A percentile compares a stretch with the other conserved stretches of the same genome.
Evolutionary conservation across 768 basidiomycete species (phyloP).

Genomic region (Phanerodontia chrysosporium): DNA sequence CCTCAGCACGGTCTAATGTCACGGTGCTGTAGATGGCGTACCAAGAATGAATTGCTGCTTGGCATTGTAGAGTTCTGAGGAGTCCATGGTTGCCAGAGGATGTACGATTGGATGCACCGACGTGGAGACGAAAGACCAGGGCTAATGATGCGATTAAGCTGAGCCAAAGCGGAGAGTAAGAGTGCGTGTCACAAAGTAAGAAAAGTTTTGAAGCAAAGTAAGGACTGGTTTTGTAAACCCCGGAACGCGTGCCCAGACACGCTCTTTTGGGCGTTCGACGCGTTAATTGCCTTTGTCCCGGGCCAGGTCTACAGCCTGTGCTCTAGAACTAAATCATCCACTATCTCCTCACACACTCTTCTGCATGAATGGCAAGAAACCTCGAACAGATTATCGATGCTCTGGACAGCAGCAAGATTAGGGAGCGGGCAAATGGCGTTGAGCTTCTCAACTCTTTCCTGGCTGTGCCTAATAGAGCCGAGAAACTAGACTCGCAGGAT

Average conservation of each 20-base stretch:
- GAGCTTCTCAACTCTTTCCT: constrained; percentile 47
- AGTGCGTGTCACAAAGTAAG: neutral
- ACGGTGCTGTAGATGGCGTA: constrained; percentile 21
- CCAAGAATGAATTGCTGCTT: constrained; percentile 77
- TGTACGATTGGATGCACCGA: neutral
- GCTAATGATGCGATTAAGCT: neutral
- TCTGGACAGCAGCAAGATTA: constrained; percentile 60
- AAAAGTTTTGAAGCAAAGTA: neutral
- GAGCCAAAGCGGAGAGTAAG: neutral
- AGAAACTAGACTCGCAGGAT: constrained; percentile 29
- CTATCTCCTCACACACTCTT: neutral
- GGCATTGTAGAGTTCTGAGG: constrained; percentile 60
- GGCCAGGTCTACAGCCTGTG: neutral
- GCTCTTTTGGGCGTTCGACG: neutral
- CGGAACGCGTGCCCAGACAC: neutral
- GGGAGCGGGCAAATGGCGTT: constrained; percentile 66
- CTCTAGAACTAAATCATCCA: neutral
- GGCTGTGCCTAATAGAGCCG: constrained; percentile 37
- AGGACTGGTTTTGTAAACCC: too few relatives aligned
- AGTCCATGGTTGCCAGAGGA: constrained; percentile 38
- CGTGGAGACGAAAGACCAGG: neutral
- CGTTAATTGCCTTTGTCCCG: neutral
- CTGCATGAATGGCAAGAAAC: constrained; percentile 30
- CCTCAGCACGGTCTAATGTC: neutral
- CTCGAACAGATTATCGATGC: constrained; percentile 45